Base-by-base conservation (phyloP, 202 grass and related monocot genomes). In the Miscanthus sacchariflorus region DNA sequence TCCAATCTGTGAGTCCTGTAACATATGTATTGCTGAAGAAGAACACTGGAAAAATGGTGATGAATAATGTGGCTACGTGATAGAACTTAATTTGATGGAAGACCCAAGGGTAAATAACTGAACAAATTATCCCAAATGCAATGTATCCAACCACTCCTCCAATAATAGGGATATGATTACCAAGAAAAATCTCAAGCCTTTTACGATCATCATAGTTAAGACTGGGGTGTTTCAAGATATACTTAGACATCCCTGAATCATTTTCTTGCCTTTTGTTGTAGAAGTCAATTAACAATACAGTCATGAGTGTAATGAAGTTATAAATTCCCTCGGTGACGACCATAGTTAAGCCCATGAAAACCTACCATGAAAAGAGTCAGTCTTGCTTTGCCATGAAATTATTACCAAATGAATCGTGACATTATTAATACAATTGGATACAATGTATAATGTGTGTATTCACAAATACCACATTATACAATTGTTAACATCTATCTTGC, bases 1-100 rank as follows among this genome's bases (percentile, higher is more conserved):
- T 83, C 93, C 93, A 95, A 65, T 95, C 93, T 1, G 91, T 93
- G 28, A 95, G 91, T 24, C 93, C 93, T 11, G 69, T 83, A 10
- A 81, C 89, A 4, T 95, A 95, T 46, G 81, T 88, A 18, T 95
- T 95, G 40, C 87, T 89, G 69, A 95, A 95, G n/a, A 70, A 70
- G 6, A 93, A 65, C 0, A 89, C 3, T 1, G 91, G 93, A 21
- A 48, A 74, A 27, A 87, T 11, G 4, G 64, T 67, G 2, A 77
- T 33, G 24, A 89, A 88, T 24, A 90, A 12, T 10, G 30, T 12
- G 4, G 30, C 46, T 5, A 95, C 42, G 27, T 92, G 85, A 44
- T 95, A 89, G 33, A 78, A 93, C 63, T 69, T 83, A 3, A 95
- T 92, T 7, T 92, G 78, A 68, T 36, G 59, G 40, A 95, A 93